A percentile compares a stretch with the other conserved stretches of the same genome.
Conservation (phyloP, 2,329 filamentous ascomycete genomes). For the Colletotrichum sp. region DNA sequence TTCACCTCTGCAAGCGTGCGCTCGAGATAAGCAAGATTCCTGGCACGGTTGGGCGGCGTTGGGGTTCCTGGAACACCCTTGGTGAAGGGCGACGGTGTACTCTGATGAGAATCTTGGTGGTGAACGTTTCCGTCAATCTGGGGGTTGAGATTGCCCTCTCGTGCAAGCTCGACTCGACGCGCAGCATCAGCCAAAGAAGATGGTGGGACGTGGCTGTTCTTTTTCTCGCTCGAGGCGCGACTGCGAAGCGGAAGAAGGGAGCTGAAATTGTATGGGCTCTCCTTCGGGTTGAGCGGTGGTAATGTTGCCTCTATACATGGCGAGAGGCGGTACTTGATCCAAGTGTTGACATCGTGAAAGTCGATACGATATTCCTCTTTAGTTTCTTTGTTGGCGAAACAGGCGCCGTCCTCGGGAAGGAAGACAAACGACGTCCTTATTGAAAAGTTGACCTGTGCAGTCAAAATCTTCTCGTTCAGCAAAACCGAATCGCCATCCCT, state of each 20-base stretch:
- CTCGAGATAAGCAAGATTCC: constrained; percentile 68
- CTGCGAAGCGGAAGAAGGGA: constrained; percentile 54
- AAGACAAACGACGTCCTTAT: constrained; percentile 86
- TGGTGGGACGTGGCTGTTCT: constrained; percentile 20
- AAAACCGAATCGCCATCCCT: constrained; percentile 93
- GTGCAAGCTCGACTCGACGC: constrained; percentile 32
- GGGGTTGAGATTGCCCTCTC: constrained; percentile 46
- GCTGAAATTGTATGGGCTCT: constrained; percentile 41
- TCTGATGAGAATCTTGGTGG: constrained; percentile 22
- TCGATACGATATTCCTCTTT: constrained; percentile 82
- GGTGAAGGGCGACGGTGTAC: constrained; percentile 22
- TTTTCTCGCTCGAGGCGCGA: constrained; percentile 46
- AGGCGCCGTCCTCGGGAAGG: constrained; percentile 84
- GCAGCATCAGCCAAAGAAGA: constrained; percentile 27
- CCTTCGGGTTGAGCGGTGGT: constrained; percentile 55
- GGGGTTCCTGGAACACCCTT: constrained; percentile 29
- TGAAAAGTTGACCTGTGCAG: constrained; percentile 91
- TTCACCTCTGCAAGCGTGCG: constrained; percentile 76
- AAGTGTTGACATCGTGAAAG: constrained; percentile 81
- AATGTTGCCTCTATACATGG: constrained; percentile 76
- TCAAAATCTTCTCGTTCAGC: constrained; percentile 86
- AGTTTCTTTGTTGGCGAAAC: constrained; percentile 84
- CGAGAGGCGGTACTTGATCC: constrained; percentile 79
- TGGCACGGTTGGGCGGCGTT: constrained; percentile 55
- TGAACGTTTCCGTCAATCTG: constrained; percentile 45